Evolutionary conservation across 345 rosid genomes (phyloP).

Genomic region (Luvunga scandens): DNA sequence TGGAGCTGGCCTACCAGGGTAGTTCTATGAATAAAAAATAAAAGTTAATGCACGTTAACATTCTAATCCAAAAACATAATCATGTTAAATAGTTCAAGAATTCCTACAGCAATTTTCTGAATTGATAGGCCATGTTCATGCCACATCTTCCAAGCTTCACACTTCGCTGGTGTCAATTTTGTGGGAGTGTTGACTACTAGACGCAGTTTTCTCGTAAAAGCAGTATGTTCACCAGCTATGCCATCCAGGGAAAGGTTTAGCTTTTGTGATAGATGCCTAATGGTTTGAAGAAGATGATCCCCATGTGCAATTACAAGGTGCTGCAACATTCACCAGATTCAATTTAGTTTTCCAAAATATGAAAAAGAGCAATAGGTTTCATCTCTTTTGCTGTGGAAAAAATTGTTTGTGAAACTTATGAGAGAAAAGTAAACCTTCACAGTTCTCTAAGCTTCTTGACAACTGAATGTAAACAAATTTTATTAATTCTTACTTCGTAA

Average conservation of each 20-base stretch:
- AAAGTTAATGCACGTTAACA: background rate
- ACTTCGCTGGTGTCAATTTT: conserved; percentile 37
- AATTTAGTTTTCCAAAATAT: background rate
- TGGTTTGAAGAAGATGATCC: conserved; percentile 35
- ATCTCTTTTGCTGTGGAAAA: background rate
- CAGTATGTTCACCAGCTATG: conserved; percentile 16
- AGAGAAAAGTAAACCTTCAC: background rate
- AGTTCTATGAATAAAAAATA: conserved; percentile 21
- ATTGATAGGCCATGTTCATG: conserved; percentile 37
- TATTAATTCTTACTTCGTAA: background rate
- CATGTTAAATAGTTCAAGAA: background rate
- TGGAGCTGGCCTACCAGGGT: conserved; percentile 40
- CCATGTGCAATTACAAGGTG: conserved; percentile 37
- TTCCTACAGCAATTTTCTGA: conserved; percentile 38
- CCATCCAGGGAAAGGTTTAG: conserved; percentile 44
- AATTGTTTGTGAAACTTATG: background rate
- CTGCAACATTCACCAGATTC: conserved; percentile 28
- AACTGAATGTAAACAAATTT: background rate
- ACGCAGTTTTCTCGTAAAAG: conserved; percentile 7
- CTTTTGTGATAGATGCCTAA: conserved; percentile 28
- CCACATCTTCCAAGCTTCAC: conserved; percentile 53
- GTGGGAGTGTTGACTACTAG: conserved; percentile 9
- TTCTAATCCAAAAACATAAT: background rate
- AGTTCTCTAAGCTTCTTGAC: background rate
- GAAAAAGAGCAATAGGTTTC: background rate